Percentiles rank a stretch among this genome's conserved stretches.
Evolutionary conservation across 164 flowering plant species (phyloP).

Genomic region (Platanus orientalis): DNA sequence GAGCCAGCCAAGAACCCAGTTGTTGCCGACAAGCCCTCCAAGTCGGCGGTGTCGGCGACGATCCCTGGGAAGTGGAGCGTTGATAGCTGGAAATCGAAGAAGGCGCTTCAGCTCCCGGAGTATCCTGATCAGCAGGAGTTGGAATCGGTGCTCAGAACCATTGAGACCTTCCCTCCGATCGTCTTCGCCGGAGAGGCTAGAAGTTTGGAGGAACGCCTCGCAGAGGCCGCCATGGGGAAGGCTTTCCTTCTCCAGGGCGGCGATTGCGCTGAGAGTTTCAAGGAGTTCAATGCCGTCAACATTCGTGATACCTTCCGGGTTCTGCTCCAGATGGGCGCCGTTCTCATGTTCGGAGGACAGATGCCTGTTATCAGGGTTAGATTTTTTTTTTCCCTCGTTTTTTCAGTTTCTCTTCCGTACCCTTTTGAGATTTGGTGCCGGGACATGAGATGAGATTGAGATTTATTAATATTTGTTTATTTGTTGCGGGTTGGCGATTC

Average conservation of each 20-base stretch:
- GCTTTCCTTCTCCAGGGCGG: constrained; percentile 4
- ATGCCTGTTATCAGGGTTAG: neutral
- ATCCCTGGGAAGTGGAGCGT: neutral
- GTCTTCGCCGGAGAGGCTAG: neutral
- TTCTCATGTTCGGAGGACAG: constrained; percentile 2
- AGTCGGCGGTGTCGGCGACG: neutral
- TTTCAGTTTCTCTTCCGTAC: neutral
- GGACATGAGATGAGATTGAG: too few species aligned
- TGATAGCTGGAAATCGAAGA: neutral
- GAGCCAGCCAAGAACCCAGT: neutral
- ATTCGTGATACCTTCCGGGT: neutral
- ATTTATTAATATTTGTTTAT: too few species aligned
- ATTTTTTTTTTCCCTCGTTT: neutral
- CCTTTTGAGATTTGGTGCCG: neutral
- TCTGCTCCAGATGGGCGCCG: neutral
- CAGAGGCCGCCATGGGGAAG: neutral
- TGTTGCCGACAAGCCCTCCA: neutral
- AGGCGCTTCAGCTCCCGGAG: neutral
- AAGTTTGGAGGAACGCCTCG: neutral
- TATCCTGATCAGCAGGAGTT: neutral
- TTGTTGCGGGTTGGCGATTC: neutral
- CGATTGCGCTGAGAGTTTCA: constrained; percentile 7
- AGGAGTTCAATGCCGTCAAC: neutral
- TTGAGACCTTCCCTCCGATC: neutral
- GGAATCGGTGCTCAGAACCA: neutral